These are phyloP conservation scores for Rubia balearica DNA, from an alignment of 305 asterid genomes.

Conservation along the genomic window DNA sequence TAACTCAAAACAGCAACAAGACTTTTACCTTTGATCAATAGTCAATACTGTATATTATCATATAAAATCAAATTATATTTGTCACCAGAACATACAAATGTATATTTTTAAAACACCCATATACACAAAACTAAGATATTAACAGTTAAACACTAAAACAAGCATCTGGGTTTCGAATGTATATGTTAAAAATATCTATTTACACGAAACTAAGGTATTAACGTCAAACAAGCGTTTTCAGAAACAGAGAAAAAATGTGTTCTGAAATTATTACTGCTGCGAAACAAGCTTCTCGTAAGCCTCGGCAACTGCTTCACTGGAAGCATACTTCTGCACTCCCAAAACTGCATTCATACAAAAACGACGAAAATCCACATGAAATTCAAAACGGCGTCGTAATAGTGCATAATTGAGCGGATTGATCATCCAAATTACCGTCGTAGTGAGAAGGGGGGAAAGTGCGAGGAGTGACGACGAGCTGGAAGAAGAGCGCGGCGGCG, in stretches of 20 bases:
- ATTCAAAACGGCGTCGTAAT: not conserved
- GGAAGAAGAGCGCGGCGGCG: constrained; percentile 50
- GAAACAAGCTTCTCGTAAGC: constrained; percentile 63
- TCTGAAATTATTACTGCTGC: constrained; percentile 36
- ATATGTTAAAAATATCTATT: not conserved
- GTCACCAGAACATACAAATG: not conserved
- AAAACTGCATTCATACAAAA: constrained; percentile 43
- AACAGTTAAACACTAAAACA: not conserved
- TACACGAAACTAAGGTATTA: not conserved
- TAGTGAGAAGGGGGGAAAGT: constrained; percentile 75
- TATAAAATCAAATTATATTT: not conserved
- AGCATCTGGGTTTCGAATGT: too few relatives aligned
- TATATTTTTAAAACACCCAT: not conserved
- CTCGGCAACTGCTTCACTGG: constrained; percentile 57
- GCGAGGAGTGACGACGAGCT: constrained; percentile 69
- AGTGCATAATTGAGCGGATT: not conserved
- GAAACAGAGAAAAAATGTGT: not conserved
- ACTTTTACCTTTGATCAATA: not conserved
- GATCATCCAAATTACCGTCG: constrained; percentile 40
- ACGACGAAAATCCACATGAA: not conserved
- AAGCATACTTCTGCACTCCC: constrained; percentile 60
- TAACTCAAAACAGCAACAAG: not conserved
- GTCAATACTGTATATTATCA: not conserved
- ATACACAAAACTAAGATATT: not conserved
- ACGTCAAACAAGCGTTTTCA: not conserved